Percentiles rank a stretch among this genome's conserved stretches.
Conservation (phyloP, 805 yeast species). For the Kuraishia hungarica region DNA sequence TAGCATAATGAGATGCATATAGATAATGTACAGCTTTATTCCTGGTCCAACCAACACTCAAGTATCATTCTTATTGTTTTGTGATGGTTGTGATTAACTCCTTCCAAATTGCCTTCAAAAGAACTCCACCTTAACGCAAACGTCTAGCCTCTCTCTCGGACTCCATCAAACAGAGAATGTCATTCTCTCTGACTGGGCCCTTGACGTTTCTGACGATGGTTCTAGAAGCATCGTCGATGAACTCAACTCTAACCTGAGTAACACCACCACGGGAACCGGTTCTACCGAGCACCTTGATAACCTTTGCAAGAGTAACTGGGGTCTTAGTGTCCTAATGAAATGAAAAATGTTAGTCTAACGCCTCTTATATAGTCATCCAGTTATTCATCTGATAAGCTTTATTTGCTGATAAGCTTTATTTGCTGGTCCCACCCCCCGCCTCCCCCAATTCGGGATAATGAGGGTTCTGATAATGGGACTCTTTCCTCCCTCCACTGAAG, state of each 20-base stretch:
- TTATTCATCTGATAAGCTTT: background rate
- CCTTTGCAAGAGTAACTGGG: constrained; percentile 25
- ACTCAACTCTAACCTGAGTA: constrained; percentile 42
- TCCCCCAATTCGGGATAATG: too few species aligned
- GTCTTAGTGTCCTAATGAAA: constrained; percentile 21
- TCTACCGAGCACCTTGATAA: constrained; percentile 25
- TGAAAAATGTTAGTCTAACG: background rate
- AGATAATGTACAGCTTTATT: background rate
- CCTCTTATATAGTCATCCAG: too few species aligned
- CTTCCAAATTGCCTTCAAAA: background rate
- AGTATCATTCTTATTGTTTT: background rate
- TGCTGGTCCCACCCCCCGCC: too few species aligned
- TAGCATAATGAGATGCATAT: background rate
- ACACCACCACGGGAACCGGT: constrained; percentile 30
- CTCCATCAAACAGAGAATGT: constrained; percentile 26
- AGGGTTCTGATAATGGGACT: too few species aligned
- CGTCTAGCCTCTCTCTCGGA: constrained; percentile 26
- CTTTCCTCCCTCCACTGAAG: too few species aligned
- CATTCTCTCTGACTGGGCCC: constrained; percentile 42
- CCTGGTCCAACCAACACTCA: too few species aligned
- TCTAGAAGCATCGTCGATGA: constrained; percentile 38
- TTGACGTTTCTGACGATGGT: constrained; percentile 41
- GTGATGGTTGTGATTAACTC: background rate
- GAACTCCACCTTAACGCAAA: constrained; percentile 17
- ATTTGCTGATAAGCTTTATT: too few species aligned